Conservation (phyloP, 2,329 filamentous ascomycete genomes). For the Apiospora pterosperma region DNA sequence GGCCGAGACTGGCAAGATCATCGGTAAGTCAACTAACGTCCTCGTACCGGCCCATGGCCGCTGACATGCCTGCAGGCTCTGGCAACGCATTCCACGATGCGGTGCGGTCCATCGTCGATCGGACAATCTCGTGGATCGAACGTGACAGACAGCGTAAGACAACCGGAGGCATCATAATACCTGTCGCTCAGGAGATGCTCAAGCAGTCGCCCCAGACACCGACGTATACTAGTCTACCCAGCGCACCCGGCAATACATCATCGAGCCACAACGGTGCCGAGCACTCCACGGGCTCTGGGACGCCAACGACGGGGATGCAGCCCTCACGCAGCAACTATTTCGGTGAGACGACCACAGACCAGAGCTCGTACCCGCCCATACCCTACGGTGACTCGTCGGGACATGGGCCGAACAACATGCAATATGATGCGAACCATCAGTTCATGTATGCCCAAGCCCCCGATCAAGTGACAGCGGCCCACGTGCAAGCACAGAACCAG, state of each 20-base stretch:
- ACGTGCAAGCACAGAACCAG: slow-evolving; percentile 19
- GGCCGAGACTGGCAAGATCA: slow-evolving; percentile 60
- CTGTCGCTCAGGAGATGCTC: slow-evolving; percentile 23
- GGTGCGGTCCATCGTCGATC: slow-evolving; percentile 46
- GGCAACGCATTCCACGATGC: slow-evolving; percentile 41
- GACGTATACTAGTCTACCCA: slow-evolving; percentile 20
- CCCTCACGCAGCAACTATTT: slow-evolving; percentile 23
- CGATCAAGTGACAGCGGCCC: slow-evolving; percentile 20
- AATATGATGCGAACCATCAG: slow-evolving; percentile 21
- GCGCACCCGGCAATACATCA: slow-evolving; percentile 12
- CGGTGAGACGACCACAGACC: slow-evolving; percentile 19
- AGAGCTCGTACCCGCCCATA: slow-evolving; percentile 22
- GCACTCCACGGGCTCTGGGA: slow-evolving; percentile 11
- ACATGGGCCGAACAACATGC: slow-evolving; percentile 20
- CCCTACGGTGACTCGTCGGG: slow-evolving; percentile 21
- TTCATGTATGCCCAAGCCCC: slow-evolving; percentile 24
- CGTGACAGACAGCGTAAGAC: slow-evolving; percentile 41
- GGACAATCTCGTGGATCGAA: slow-evolving; percentile 51
- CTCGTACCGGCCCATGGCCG: neutral
- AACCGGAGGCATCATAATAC: slow-evolving; percentile 13
- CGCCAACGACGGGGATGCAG: slow-evolving; percentile 20
- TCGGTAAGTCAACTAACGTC: slow-evolving; percentile 49
- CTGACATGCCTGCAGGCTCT: slow-evolving; percentile 32
- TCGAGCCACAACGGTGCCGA: slow-evolving; percentile 18
- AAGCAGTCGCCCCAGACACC: slow-evolving; percentile 27